A percentile compares a stretch with the other conserved stretches of the same genome.
Evolutionary conservation across 2,329 filamentous ascomycete genomes (phyloP).

Genomic region (Massarina eburnea): DNA sequence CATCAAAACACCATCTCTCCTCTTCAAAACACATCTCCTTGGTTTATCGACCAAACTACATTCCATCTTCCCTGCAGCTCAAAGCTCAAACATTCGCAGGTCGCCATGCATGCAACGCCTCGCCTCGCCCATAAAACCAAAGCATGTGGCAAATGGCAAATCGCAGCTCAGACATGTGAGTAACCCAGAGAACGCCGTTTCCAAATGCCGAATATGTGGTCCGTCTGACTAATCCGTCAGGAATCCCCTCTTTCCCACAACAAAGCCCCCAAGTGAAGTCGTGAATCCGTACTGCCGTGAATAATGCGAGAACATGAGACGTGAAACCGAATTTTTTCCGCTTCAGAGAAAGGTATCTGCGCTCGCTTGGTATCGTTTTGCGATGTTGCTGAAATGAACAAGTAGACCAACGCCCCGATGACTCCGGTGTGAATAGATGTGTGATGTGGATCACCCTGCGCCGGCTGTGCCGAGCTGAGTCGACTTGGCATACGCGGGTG

Average conservation of each 20-base stretch:
- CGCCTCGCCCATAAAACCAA: not conserved
- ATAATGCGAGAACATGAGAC: conserved; percentile 9
- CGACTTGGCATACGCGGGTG: conserved; percentile 39
- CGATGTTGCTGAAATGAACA: conserved; percentile 13
- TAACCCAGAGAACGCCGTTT: conserved; percentile 25
- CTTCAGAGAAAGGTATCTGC: conserved; percentile 12
- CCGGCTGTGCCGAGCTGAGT: conserved; percentile 41
- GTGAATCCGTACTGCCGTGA: conserved; percentile 12
- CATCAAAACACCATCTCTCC: not conserved
- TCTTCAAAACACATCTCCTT: not conserved
- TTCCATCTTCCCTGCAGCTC: not conserved
- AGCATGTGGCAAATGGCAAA: conserved; percentile 10
- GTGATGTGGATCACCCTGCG: conserved; percentile 26
- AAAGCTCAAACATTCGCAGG: not conserved
- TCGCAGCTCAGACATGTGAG: conserved; percentile 13
- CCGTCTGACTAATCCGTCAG: not conserved
- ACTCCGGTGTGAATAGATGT: conserved; percentile 24
- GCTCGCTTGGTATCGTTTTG: conserved; percentile 19
- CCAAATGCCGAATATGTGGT: conserved; percentile 21
- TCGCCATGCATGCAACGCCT: not conserved
- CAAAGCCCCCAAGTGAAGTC: conserved; percentile 11
- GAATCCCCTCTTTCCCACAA: not conserved
- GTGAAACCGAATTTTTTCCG: conserved; percentile 9
- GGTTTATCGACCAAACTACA: not conserved
- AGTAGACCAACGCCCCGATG: conserved; percentile 18